Percentiles rank a stretch among this genome's conserved stretches.
Evolutionary conservation across 306 rosid species (phyloP).

Genomic region (Ziziphus jujuba): DNA sequence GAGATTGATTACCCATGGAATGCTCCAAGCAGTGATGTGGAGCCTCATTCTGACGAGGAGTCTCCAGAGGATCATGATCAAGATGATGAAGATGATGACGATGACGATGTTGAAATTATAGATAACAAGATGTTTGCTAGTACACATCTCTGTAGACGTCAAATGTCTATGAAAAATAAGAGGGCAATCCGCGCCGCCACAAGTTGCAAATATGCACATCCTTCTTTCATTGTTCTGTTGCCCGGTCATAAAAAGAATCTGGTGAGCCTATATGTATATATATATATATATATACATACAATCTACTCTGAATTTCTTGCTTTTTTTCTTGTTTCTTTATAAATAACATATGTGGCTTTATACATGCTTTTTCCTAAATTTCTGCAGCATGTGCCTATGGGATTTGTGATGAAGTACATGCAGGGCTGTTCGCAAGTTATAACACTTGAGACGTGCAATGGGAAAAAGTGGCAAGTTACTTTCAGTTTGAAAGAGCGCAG

Average conservation of each 20-base stretch:
- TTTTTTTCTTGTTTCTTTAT: background rate
- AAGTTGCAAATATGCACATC: background rate
- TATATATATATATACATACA: no score
- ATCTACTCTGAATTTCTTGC: background rate
- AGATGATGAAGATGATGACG: background rate
- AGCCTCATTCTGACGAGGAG: background rate
- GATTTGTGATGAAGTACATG: slow-evolving; percentile 29
- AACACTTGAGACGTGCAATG: slow-evolving; percentile 19
- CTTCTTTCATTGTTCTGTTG: background rate
- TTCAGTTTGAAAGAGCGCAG: background rate
- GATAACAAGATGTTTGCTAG: background rate
- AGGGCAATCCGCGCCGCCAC: background rate
- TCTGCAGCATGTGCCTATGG: slow-evolving; percentile 34
- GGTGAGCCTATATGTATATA: slow-evolving; percentile 24
- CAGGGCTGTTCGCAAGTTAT: background rate
- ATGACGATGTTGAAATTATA: background rate
- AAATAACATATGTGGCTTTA: background rate
- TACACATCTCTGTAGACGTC: background rate
- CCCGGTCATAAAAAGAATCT: no score
- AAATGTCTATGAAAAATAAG: background rate
- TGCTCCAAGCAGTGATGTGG: background rate
- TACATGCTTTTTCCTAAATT: background rate
- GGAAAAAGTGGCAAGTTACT: slow-evolving; percentile 8
- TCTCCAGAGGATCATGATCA: background rate
- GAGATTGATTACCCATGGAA: slow-evolving; percentile 29